These are phyloP conservation scores for Aspergillus steynii DNA, from an alignment of 495 filamentous ascomycete genomes.

Conservation along the genomic window DNA sequence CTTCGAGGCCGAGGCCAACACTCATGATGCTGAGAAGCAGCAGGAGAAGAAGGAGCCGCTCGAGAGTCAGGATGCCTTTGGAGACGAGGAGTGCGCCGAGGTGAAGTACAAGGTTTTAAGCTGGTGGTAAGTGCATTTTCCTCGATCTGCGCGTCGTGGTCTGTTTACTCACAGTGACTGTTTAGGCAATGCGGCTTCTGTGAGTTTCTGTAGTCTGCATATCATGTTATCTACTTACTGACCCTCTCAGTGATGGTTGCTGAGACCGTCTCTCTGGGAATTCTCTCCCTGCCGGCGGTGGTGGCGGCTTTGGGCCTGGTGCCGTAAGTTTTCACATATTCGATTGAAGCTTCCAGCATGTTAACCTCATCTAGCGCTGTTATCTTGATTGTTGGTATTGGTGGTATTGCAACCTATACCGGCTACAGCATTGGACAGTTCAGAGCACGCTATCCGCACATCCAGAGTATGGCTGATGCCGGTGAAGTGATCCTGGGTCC, in stretches of 20 bases:
- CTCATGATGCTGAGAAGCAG: conserved; percentile 9
- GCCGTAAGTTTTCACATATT: conserved; percentile 19
- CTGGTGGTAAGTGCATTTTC: conserved; percentile 40
- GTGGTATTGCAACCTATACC: conserved; percentile 72
- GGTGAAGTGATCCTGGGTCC: conserved; percentile 64
- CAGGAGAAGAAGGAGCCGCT: conserved; percentile 1
- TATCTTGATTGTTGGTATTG: conserved; percentile 63
- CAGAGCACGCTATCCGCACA: conserved; percentile 56
- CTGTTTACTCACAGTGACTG: conserved; percentile 3
- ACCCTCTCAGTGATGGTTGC: conserved; percentile 58
- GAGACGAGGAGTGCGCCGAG: conserved; percentile 43
- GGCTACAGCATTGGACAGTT: conserved; percentile 71
- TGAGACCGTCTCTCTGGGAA: conserved; percentile 70
- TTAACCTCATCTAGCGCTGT: conserved; percentile 35
- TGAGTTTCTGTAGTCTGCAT: conserved; percentile 6
- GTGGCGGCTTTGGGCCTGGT: conserved; percentile 67
- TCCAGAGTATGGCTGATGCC: conserved; percentile 72
- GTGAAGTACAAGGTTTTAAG: conserved; percentile 46
- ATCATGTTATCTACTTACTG: conserved; percentile 5
- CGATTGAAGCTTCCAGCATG: not conserved
- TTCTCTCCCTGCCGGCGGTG: conserved; percentile 60
- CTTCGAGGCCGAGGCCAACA: not conserved
- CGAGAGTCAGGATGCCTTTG: conserved; percentile 34
- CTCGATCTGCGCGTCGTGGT: too few relatives aligned
- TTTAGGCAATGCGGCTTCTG: conserved; percentile 38